A percentile compares a stretch with the other conserved stretches of the same genome.
Evolutionary conservation across 1,284 basidiomycete species (phyloP).

Genomic region (Pseudozyma thailandica): DNA sequence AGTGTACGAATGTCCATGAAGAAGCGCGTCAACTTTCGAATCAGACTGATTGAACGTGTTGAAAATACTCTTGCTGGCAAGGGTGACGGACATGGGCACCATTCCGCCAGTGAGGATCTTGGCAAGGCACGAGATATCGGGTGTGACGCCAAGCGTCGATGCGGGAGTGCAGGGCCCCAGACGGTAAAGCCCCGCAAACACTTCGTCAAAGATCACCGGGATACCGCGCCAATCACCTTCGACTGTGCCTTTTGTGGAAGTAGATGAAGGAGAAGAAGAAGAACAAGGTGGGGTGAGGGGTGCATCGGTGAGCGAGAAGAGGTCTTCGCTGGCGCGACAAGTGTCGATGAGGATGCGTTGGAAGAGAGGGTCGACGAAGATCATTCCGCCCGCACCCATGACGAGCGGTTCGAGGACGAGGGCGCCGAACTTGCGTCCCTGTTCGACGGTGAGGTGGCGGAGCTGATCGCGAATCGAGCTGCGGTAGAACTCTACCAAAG

Average conservation of each 20-base stretch:
- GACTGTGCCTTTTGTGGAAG: constrained; percentile 14
- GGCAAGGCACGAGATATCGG: constrained; percentile 85
- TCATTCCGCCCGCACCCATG: constrained; percentile 96
- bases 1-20: constrained; percentile 92
- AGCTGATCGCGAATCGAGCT: constrained; percentile 74
- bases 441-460: constrained; percentile 69
- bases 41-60: constrained; percentile 77
- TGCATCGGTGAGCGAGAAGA: constrained; percentile 69
- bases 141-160: constrained; percentile 49
- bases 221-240: constrained; percentile 76
- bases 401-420: constrained; percentile 91
- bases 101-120: constrained; percentile 95
- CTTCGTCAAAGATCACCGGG: constrained; percentile 95
- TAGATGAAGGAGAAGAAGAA: neutral
- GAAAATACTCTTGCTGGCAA: constrained; percentile 84
- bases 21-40: constrained; percentile 82
- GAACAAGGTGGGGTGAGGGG: constrained; percentile 37
- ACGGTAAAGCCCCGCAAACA: constrained; percentile 90
- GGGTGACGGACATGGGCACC: constrained; percentile 80
- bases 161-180: constrained; percentile 73
- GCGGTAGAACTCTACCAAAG: constrained; percentile 77
- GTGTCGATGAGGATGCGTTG: constrained; percentile 86
- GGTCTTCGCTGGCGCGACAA: constrained; percentile 73
- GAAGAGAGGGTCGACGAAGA: constrained; percentile 96
- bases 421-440: constrained; percentile 72